phyloP scores from a whole-genome alignment of 2,329 filamentous ascomycete species.

The Trichophyton benhamiae region DNA sequence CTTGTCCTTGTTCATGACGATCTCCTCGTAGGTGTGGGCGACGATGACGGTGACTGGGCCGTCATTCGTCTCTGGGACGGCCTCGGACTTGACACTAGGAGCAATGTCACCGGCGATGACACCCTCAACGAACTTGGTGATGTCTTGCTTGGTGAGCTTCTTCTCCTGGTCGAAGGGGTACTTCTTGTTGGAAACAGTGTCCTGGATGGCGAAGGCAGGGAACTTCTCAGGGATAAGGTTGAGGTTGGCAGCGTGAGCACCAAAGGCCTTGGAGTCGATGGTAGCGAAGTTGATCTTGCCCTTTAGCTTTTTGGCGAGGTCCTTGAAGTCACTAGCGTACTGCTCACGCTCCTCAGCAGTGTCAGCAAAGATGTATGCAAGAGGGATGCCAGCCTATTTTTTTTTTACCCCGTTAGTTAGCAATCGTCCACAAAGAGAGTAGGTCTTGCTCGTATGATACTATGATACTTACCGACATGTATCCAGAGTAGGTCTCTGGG shows the following conservation, averaged over 20 bases:
- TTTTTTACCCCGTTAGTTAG: background rate
- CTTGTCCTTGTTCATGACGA: conserved; percentile 88
- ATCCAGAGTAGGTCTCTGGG: conserved; percentile 87
- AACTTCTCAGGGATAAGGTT: conserved; percentile 94
- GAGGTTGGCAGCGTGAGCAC: conserved; percentile 88
- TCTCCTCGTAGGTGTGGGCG: conserved; percentile 81
- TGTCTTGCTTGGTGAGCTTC: conserved; percentile 59
- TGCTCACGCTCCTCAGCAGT: conserved; percentile 75
- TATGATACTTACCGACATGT: conserved; percentile 58
- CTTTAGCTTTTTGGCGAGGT: conserved; percentile 81
- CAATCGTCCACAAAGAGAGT: background rate
- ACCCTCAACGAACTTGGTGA: conserved; percentile 73
- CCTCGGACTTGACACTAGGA: conserved; percentile 97
- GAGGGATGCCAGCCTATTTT: conserved; percentile 61
- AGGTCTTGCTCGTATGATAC: conserved; percentile 17
- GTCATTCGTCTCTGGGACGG: conserved; percentile 85
- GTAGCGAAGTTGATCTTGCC: conserved; percentile 95
- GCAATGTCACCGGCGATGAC: conserved; percentile 79
- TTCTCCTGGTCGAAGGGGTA: conserved; percentile 82
- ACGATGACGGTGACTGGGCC: conserved; percentile 79
- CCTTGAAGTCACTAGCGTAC: conserved; percentile 65
- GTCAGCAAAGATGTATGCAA: conserved; percentile 97
- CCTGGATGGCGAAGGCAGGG: conserved; percentile 96
- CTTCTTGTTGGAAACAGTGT: conserved; percentile 90
- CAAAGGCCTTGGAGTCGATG: conserved; percentile 88